Evolutionary conservation across 768 basidiomycete species (phyloP), one percentile per base, ranked within the genome.

Genomic region (Phallus indusiatus): DNA sequence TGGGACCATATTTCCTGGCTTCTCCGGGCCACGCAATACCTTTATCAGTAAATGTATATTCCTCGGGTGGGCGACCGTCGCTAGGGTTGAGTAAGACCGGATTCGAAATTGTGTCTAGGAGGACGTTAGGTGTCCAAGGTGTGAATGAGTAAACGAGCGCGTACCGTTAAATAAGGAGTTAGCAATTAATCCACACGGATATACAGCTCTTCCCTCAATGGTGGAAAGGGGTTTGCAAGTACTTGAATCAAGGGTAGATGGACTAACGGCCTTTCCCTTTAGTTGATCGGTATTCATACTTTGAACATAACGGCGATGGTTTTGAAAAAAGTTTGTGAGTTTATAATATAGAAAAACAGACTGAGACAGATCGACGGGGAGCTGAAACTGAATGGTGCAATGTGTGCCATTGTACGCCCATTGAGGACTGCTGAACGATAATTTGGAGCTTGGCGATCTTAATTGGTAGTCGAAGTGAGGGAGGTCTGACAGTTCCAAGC

Each of bases 1-100:
- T 76, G 2, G 74, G 70, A 20, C 77, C 77, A 69, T 99, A 99
- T 75, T 97, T 97, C 75, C 93, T 90, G 35, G 81, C 76, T 72
- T 97, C 94, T 35, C 91, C 92, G 0, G 88, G 84, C 96, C 96
- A 99, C n/a, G 94, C 91, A 67, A 99, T 99, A 24, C 88, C 86
- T 10, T 71, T 73, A 56, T 81, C 74, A 1, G 91, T 83, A 68
- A 96, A 93, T 60, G 75, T 74, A 71, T 95, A 98, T 10, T 78
- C 74, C 37, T 75, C 64, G 52, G 62, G 73, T 8, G 71, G 63
- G 10, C 71, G 67, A 55, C 71, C 72, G 53, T 79, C 76, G 7
- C 75, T 64, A 5, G 83, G 76, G 66, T 84, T 84, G 36, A 82
- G 67, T 16, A 86, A 71, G 14, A 75, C 68, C 46, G 90, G 85